phyloP scores from a whole-genome alignment of 805 yeast species.

The Myxozyma kluyveri region DNA sequence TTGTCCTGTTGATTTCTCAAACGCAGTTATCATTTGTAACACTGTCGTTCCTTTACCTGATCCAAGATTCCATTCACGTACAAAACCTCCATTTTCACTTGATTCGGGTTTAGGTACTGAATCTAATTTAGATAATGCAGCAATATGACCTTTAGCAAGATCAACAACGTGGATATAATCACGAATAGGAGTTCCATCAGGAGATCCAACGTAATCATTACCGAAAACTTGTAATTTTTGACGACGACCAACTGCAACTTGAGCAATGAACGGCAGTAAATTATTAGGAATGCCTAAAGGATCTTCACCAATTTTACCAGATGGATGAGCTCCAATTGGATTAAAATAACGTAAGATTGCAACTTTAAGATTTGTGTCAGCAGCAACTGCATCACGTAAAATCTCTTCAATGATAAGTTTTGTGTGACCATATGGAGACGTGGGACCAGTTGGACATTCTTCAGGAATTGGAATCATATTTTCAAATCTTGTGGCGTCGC shows the following conservation, averaged over 20 bases:
- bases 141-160: slow-evolving; percentile 71
- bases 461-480: slow-evolving; percentile 79
- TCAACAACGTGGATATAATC: slow-evolving; percentile 82
- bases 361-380: slow-evolving; percentile 36
- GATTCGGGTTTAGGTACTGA: slow-evolving; percentile 19
- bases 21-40: slow-evolving; percentile 63
- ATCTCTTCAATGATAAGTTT: slow-evolving; percentile 64
- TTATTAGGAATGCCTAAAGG: slow-evolving; percentile 77
- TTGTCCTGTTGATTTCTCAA: slow-evolving; percentile 61
- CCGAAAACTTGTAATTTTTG: slow-evolving; percentile 69
- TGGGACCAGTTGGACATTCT: slow-evolving; percentile 68
- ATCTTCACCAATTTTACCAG: slow-evolving; percentile 78
- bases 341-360: slow-evolving; percentile 77
- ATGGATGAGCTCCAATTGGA: slow-evolving; percentile 84
- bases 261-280: slow-evolving; percentile 70
- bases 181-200: slow-evolving; percentile 78
- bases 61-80: slow-evolving; percentile 80
- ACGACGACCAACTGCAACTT: slow-evolving; percentile 71
- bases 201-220: slow-evolving; percentile 57
- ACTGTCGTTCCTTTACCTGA: slow-evolving; percentile 81
- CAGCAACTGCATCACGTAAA: slow-evolving; percentile 52
- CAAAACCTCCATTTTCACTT: slow-evolving; percentile 45
- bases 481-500: slow-evolving; percentile 70
- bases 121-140: slow-evolving; percentile 61
- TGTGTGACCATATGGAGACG: slow-evolving; percentile 75